Evolutionary conservation across 176 grass and related monocot genomes (phyloP).

Genomic region (Carex kokanica): DNA sequence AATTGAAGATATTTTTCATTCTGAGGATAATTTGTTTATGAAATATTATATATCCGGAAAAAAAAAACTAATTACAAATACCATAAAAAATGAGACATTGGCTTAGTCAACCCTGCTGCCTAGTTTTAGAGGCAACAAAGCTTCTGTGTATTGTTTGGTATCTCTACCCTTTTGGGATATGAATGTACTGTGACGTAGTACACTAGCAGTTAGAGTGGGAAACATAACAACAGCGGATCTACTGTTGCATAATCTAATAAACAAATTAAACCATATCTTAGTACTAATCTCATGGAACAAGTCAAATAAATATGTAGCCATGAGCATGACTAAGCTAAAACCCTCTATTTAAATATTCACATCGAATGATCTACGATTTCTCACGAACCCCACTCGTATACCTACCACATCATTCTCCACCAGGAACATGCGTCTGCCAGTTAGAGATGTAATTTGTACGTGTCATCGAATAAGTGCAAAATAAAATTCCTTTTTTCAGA

Average conservation of each 20-base stretch:
- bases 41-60: neutral
- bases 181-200: neutral
- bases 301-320: constrained; percentile 44
- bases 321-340: constrained; percentile 22
- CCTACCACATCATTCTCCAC: neutral
- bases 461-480: neutral
- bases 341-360: constrained; percentile 26
- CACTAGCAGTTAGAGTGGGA: no score
- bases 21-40: neutral
- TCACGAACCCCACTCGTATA: neutral
- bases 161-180: no score
- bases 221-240: constrained; percentile 16
- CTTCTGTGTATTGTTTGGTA: neutral
- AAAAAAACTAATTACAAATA: neutral
- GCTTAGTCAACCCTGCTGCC: neutral
- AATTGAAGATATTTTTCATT: neutral
- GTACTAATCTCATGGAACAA: constrained; percentile 34
- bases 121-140: neutral
- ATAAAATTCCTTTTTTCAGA: neutral
- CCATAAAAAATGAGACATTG: neutral
- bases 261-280: constrained; percentile 16
- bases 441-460: constrained; percentile 21
- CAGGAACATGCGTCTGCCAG: neutral
- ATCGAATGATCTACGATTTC: constrained; percentile 22
- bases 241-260: constrained; percentile 18